A percentile compares a stretch with the other conserved stretches of the same genome.
Evolutionary conservation across 1,284 basidiomycete genomes (phyloP).

Genomic region (Malassezia equina): DNA sequence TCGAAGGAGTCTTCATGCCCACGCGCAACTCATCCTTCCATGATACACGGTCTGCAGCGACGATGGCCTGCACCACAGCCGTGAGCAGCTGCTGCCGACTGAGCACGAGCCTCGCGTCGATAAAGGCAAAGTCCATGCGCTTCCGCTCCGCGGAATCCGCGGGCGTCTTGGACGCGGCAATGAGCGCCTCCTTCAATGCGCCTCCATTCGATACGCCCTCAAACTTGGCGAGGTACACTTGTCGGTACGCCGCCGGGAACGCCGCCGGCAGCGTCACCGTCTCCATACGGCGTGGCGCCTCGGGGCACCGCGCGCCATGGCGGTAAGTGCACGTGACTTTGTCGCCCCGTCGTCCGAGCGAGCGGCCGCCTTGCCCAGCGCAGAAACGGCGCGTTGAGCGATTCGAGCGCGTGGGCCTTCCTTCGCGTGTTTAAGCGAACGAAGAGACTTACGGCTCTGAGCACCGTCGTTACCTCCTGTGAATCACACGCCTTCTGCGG

Average conservation of each 20-base stretch:
- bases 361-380: background rate
- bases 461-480: background rate
- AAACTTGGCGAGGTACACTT: conserved; percentile 12
- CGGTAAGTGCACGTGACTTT: background rate
- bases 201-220: conserved; percentile 11
- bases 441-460: background rate
- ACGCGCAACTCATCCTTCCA: background rate
- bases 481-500: background rate
- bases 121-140: conserved; percentile 15
- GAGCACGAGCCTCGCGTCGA: conserved; percentile 11
- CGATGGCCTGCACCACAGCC: conserved; percentile 13
- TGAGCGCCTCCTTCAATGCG: conserved; percentile 9
- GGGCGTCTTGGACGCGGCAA: conserved; percentile 9
- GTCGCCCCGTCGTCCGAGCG: background rate
- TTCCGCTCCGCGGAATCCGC: conserved; percentile 4
- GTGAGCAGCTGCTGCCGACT: conserved; percentile 13
- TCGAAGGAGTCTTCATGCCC: conserved; percentile 18
- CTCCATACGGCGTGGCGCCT: conserved; percentile 13
- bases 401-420: background rate
- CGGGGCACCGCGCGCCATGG: background rate
- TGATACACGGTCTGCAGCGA: conserved; percentile 2
- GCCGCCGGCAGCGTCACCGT: conserved; percentile 9
- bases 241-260: conserved; percentile 3
- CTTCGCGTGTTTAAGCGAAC: background rate
- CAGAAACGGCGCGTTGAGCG: background rate